These are phyloP conservation scores for Macaranga tanarius DNA, from an alignment of 441 rosid species.

Conservation along the genomic window DNA sequence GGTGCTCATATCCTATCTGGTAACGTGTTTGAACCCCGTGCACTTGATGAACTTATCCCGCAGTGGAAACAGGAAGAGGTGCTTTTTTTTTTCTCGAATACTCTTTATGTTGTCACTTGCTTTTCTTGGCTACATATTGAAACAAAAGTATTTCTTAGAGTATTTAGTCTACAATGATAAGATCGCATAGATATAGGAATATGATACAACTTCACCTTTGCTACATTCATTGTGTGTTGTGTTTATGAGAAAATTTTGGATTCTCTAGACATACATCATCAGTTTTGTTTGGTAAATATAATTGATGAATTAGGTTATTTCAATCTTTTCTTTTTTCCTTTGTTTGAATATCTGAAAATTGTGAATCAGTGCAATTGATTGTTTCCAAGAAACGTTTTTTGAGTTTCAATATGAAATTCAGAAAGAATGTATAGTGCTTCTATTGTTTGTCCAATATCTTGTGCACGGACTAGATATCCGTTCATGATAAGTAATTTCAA, in stretches of 20 bases:
- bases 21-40: slow-evolving; percentile 88
- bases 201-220: background rate
- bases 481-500: slow-evolving; percentile 2
- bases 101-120: background rate
- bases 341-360: background rate
- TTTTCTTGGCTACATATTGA: background rate
- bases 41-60: slow-evolving; percentile 90
- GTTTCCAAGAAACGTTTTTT: background rate
- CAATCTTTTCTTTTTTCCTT: background rate
- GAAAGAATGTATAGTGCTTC: background rate
- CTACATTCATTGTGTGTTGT: background rate
- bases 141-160: background rate
- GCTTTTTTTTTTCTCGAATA: slow-evolving; percentile 22
- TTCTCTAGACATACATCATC: background rate
- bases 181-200: background rate
- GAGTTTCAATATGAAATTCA: no score
- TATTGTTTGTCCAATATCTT: slow-evolving; percentile 3
- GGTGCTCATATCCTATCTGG: slow-evolving; percentile 94
- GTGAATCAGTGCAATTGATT: background rate
- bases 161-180: background rate
- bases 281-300: background rate
- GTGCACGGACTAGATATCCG: slow-evolving; percentile 5
- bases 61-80: slow-evolving; percentile 90
- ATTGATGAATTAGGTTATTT: slow-evolving; percentile 1
- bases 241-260: background rate